Percentiles rank a stretch among this genome's conserved stretches.
Evolutionary conservation across 176 grass and related monocot genomes (phyloP).

Genomic region (Carex littledalei): DNA sequence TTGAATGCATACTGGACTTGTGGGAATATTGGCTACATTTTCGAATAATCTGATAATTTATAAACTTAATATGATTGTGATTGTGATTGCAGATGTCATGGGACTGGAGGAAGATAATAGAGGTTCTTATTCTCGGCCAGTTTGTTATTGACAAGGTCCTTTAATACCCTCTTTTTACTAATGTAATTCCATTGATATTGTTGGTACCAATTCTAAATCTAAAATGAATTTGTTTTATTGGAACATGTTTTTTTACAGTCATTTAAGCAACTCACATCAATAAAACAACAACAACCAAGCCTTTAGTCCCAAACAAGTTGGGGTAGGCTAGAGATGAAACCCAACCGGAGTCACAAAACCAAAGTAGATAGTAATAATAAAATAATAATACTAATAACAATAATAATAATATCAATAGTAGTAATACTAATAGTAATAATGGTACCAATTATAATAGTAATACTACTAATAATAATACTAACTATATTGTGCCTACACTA

Average conservation of each 20-base stretch:
- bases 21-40: neutral
- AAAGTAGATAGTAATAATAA: too few species aligned
- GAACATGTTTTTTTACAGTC: neutral
- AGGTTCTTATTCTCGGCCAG: constrained; percentile 90
- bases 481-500: too few species aligned
- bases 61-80: constrained; percentile 14
- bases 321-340: too few species aligned
- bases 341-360: too few species aligned
- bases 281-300: too few species aligned
- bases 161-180: neutral
- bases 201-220: neutral
- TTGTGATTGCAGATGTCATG: constrained; percentile 77
- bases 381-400: too few species aligned
- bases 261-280: neutral
- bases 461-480: too few species aligned
- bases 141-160: constrained; percentile 95
- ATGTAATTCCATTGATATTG: neutral
- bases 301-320: too few species aligned
- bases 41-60: neutral
- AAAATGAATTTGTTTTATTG: neutral
- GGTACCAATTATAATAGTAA: too few species aligned
- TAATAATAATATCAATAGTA: too few species aligned
- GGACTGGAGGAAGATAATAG: constrained; percentile 99
- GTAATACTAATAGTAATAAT: too few species aligned
- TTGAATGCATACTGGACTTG: neutral